These are phyloP conservation scores for Pleurotus giganteus DNA, from an alignment of 768 basidiomycete genomes.

Conservation along the genomic window DNA sequence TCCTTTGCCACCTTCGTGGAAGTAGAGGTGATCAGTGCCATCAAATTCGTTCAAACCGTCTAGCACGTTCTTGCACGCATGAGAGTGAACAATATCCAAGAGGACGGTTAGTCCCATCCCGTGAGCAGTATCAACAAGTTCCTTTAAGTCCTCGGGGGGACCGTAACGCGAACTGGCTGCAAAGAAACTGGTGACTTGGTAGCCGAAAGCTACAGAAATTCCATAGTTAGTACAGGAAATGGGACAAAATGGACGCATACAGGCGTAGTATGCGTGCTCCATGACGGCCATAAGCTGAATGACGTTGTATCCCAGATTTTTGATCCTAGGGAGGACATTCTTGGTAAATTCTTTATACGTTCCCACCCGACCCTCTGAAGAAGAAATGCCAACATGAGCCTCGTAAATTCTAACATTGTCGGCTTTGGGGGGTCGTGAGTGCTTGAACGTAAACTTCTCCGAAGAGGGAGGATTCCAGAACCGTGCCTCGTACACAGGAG, in stretches of 20 bases:
- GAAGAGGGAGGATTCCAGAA: conserved; percentile 93
- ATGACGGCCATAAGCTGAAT: conserved; percentile 99
- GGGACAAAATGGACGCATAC: conserved; percentile 42
- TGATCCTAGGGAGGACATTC: conserved; percentile 83
- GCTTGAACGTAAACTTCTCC: conserved; percentile 78
- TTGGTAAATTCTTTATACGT: conserved; percentile 95
- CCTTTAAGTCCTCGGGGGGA: conserved; percentile 92
- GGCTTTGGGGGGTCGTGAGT: conserved; percentile 67
- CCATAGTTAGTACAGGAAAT: not conserved
- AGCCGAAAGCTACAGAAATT: conserved; percentile 78
- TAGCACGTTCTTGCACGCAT: conserved; percentile 95
- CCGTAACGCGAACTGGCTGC: conserved; percentile 96
- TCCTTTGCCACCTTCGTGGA: conserved; percentile 91
- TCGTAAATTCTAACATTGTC: conserved; percentile 84
- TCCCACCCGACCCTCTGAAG: conserved; percentile 82
- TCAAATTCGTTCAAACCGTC: conserved; percentile 97
- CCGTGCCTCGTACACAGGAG: conserved; percentile 92
- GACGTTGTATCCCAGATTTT: conserved; percentile 89
- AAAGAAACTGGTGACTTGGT: conserved; percentile 97
- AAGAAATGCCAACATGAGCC: conserved; percentile 97
- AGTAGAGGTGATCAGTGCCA: conserved; percentile 96
- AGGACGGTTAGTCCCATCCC: conserved; percentile 90
- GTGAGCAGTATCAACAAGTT: conserved; percentile 94
- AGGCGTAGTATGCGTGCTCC: conserved; percentile 98
- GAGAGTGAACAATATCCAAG: conserved; percentile 96